Conservation (phyloP, 441 rosid species). For the Caryocar brasiliense region DNA sequence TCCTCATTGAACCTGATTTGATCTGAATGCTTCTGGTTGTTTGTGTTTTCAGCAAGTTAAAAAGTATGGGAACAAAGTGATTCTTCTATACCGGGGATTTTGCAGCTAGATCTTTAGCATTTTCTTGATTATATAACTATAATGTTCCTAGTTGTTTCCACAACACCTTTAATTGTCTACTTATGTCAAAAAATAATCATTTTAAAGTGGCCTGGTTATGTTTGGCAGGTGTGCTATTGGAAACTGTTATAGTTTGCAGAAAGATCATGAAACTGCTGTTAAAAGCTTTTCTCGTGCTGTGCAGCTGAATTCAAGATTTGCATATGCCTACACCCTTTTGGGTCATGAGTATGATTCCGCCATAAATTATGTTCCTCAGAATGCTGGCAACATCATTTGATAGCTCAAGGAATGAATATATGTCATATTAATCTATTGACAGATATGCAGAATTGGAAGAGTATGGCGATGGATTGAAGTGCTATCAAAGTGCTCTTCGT, state of each 20-base stretch:
- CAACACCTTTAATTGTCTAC: no score
- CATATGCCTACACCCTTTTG: slow-evolving; percentile 89
- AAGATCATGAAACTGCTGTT: slow-evolving; percentile 94
- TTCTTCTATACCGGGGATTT: no score
- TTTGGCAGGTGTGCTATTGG: slow-evolving; percentile 99
- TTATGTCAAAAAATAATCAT: no score
- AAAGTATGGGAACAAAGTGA: no score
- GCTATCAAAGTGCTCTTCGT: slow-evolving; percentile 85
- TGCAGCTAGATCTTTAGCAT: no score
- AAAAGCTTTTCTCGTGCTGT: slow-evolving; percentile 90
- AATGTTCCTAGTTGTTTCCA: no score
- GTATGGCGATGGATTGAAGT: slow-evolving; percentile 83
- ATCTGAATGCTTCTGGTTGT: no score
- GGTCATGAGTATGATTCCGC: slow-evolving; percentile 99
- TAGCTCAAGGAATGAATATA: slow-evolving; percentile 3
- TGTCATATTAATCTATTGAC: slow-evolving; percentile 11
- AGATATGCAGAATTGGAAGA: slow-evolving; percentile 87
- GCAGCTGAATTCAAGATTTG: slow-evolving; percentile 77
- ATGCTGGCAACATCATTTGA: background rate
- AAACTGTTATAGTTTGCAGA: slow-evolving; percentile 92
- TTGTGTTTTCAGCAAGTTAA: no score
- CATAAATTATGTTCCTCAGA: no score
- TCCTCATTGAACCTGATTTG: no score
- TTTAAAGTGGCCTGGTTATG: no score
- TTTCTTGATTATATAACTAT: no score